Evolutionary conservation across 2,329 filamentous ascomycete genomes (phyloP).

Genomic region (Cadophora gregata): DNA sequence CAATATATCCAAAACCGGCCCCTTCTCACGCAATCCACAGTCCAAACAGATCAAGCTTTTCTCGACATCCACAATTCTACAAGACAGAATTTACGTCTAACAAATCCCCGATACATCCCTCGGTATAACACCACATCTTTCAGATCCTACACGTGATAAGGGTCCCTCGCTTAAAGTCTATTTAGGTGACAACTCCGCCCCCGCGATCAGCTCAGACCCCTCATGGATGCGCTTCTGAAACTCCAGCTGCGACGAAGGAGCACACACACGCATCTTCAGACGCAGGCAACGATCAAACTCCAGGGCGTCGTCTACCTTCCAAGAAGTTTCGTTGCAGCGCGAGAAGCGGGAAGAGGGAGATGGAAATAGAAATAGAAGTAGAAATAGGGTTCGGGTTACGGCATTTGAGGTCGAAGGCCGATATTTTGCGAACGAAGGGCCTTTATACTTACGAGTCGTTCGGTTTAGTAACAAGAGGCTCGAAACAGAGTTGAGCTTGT

Average conservation of each 20-base stretch:
- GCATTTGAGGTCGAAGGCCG: neutral
- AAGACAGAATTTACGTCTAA: no score
- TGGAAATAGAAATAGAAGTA: neutral
- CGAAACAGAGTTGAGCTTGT: neutral
- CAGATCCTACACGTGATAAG: neutral
- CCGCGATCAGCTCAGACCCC: neutral
- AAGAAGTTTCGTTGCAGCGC: no score
- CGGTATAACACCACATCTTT: no score
- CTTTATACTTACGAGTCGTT: neutral
- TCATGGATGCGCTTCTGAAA: constrained; percentile 2
- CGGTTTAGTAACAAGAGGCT: neutral
- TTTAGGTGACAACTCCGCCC: neutral
- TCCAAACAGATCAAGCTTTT: no score
- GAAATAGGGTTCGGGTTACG: neutral
- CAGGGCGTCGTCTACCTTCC: neutral
- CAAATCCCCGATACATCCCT: no score
- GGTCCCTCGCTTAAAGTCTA: neutral
- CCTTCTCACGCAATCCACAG: no score
- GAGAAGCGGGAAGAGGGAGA: neutral
- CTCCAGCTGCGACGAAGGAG: neutral
- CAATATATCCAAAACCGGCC: no score
- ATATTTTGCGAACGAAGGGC: neutral
- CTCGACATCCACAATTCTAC: no score
- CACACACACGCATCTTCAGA: constrained; percentile 11
- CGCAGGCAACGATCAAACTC: constrained; percentile 6